Base-by-base conservation (phyloP, 1,139 yeast genomes). In the Yamadazyma diospyri region DNA sequence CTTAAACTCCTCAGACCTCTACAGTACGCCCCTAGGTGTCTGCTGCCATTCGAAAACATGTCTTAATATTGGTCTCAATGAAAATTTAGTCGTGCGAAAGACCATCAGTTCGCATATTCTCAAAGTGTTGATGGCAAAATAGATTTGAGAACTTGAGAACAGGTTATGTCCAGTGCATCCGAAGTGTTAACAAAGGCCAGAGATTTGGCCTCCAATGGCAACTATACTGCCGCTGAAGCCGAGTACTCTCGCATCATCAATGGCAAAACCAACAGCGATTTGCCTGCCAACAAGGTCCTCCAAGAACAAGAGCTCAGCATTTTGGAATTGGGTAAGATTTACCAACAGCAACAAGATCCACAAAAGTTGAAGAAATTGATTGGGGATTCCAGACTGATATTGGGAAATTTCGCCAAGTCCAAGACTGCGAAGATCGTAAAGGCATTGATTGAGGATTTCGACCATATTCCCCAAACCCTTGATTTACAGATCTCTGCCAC, bases 341-440 rank as follows among this genome's bases (percentile, higher is more conserved):
- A 78, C 52, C 70, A 71, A 39, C 47, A 50, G 1, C 57, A 61
- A 21, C 47, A 63, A 8, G 67, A 76, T 33, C 64, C 72, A 15
- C 64, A 59, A 5, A 73, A 78, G 46, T 69, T 92, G 34, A 65
- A 73, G 12, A 64, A 62, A 25, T 75, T 92, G 51, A 76, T 92
- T 30, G 68, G 76, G n/a, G 72, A 77, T 29, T 81, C 95, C 1
- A 75, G 94, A 44, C 64, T 64, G 6, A 74, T 82, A 13, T 78
- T 89, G 67, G 76, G 77, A 8, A 69, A 76, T 35, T 80, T 87
- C 54, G 96, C 98, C 32, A 92, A 92, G 63, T 84, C 96, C 17
- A 92, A 92, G 59, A 85, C 96, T 7, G 96, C 97, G 25, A 92
- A 89, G 57, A 84, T 92, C 36, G 81, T 82, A 41, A 79, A 74